Conservation (phyloP, 2,329 filamentous ascomycete genomes). For the Cladosporium phlei region DNA sequence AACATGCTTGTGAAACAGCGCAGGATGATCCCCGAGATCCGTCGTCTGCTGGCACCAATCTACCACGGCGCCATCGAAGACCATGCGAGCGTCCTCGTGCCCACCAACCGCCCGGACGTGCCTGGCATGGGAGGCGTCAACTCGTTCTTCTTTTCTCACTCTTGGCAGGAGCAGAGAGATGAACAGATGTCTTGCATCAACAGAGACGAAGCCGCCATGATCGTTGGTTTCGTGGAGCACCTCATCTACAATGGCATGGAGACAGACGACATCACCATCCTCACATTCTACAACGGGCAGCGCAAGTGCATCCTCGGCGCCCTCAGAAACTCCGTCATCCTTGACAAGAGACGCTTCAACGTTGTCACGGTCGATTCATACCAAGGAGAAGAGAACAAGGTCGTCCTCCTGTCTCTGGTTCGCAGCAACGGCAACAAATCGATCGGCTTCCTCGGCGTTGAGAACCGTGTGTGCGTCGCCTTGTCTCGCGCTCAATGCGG, state of each 20-base stretch:
- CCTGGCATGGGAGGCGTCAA: slow-evolving; percentile 59
- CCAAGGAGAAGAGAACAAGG: slow-evolving; percentile 84
- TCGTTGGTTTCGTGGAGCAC: slow-evolving; percentile 67
- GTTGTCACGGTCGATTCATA: slow-evolving; percentile 84
- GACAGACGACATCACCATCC: slow-evolving; percentile 63
- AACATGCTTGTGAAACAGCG: slow-evolving; percentile 64
- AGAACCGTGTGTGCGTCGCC: slow-evolving; percentile 59
- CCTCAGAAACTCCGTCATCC: slow-evolving; percentile 31
- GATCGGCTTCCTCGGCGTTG: slow-evolving; percentile 70
- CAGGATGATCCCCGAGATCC: slow-evolving; percentile 66
- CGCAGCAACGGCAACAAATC: slow-evolving; percentile 56
- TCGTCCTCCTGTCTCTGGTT: slow-evolving; percentile 75
- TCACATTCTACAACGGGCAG: slow-evolving; percentile 88
- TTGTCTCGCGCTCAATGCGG: slow-evolving; percentile 68
- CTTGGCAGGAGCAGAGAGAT: slow-evolving; percentile 61
- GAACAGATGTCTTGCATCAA: slow-evolving; percentile 65
- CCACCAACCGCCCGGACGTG: slow-evolving; percentile 45
- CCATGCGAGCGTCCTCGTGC: slow-evolving; percentile 50
- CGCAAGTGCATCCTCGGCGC: slow-evolving; percentile 57
- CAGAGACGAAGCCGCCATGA: slow-evolving; percentile 66
- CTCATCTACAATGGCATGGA: slow-evolving; percentile 63
- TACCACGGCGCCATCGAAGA: slow-evolving; percentile 55
- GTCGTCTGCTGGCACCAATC: slow-evolving; percentile 57
- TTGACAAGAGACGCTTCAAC: slow-evolving; percentile 36
- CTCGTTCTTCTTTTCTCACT: slow-evolving; percentile 60